Evolutionary conservation across 2,329 filamentous ascomycete genomes (phyloP), one percentile per base, ranked within the genome.

Genomic region (Phyllosticta paracitricarpa): DNA sequence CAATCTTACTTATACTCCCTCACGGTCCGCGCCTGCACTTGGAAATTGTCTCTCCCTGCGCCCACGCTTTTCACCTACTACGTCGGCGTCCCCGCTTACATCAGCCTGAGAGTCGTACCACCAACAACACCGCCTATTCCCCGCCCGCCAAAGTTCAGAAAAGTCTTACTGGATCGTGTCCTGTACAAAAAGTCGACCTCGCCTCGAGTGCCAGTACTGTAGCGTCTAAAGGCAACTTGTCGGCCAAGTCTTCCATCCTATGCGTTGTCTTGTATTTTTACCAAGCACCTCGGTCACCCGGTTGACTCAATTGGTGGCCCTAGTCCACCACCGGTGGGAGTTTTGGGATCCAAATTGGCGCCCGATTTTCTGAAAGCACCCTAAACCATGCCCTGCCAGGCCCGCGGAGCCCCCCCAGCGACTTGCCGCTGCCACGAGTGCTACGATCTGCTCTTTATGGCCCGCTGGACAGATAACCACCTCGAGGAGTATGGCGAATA

Each of bases 281-380:
- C 54, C 59, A 19, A 57, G 28, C 52, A 57, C 48, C 25, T 56
- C 28, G 17, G 56, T 57, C 51, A 53, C 30, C 17, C 59, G 59
- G 48, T 51, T 56, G 55, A 54, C 26, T 30, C 59, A 57, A 7
- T 28, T 61, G 24, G 59, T 61, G 59, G 59, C 59, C 19, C 59
- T 55, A 2, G 59, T 61, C 30, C 59, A 61, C 55, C 59, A 61
- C 35, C 59, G 59, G n/a, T 61, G 59, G 59, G 53, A 61, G 54
- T 56, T 56, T 53, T 61, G 58, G 56, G 54, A 24, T 40, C 26
- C 25, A 10, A 51, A 9, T n/a, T 33, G 35, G 22, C 22, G n/a
- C 52, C 40, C 12, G 14, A 48, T n/a, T 17, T 48, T 48, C 40
- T 9, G n/a, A n/a, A 30, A 22, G 19, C n/a, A n/a, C n/a, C 35